phyloP scores from a whole-genome alignment of 1,139 yeast genomes.

The Pichia sp. region DNA sequence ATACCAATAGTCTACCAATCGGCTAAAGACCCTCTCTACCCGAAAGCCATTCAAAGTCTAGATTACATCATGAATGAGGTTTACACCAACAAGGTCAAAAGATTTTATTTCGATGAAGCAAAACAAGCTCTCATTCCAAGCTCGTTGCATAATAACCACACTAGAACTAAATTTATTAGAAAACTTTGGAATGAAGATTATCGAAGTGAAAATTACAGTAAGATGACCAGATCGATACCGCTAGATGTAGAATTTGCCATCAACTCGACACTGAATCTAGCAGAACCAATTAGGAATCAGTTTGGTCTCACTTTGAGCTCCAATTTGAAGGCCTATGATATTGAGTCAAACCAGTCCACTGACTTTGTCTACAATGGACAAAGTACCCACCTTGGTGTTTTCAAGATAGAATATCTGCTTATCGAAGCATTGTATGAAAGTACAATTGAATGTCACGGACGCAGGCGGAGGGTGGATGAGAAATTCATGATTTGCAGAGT shows the following conservation, averaged over 20 bases:
- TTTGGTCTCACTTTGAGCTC: not conserved
- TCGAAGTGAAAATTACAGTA: slow-evolving; percentile 16
- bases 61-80: slow-evolving; percentile 1
- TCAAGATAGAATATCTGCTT: slow-evolving; percentile 15
- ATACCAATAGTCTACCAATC: slow-evolving; percentile 13
- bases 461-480: not conserved
- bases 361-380: slow-evolving; percentile 19
- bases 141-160: slow-evolving; percentile 20
- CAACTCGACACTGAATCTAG: slow-evolving; percentile 7
- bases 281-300: slow-evolving; percentile 13
- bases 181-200: slow-evolving; percentile 24
- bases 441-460: slow-evolving; percentile 6
- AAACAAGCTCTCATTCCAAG: slow-evolving; percentile 19
- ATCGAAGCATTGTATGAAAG: slow-evolving; percentile 6
- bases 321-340: slow-evolving; percentile 10
- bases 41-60: not conserved
- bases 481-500: slow-evolving; percentile 1
- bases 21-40: slow-evolving; percentile 8
- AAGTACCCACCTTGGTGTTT: slow-evolving; percentile 16
- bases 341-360: slow-evolving; percentile 7
- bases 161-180: slow-evolving; percentile 22
- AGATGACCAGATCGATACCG: slow-evolving; percentile 15
- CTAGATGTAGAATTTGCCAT: slow-evolving; percentile 5
- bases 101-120: slow-evolving; percentile 18
- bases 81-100: slow-evolving; percentile 22